phyloP scores from a whole-genome alignment of 352 stramenopile genomes.

The Pythium volutum region DNA sequence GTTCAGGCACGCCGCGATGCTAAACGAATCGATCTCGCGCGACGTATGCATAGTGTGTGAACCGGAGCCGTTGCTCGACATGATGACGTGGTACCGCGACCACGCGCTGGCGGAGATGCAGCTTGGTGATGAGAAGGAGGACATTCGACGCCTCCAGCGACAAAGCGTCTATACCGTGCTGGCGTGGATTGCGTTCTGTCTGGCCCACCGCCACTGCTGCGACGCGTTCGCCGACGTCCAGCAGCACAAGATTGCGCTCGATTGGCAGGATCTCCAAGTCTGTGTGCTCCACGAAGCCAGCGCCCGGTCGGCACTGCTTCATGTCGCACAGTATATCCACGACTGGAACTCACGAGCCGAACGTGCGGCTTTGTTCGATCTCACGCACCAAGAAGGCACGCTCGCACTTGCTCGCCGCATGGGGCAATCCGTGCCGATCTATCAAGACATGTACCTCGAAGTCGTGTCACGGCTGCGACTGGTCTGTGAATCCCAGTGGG shows the following conservation, averaged over 20 bases:
- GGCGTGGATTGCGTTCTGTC: slow-evolving; percentile 8
- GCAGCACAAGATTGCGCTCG: slow-evolving; percentile 15
- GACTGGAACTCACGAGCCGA: not conserved
- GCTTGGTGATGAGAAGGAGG: slow-evolving; percentile 4
- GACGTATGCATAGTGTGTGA: not conserved
- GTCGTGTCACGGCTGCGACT: not conserved
- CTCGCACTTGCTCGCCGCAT: slow-evolving; percentile 9
- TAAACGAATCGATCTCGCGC: not conserved
- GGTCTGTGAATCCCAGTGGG: slow-evolving; percentile 8
- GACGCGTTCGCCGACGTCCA: not conserved
- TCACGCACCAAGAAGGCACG: slow-evolving; percentile 11
- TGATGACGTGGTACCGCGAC: slow-evolving; percentile 2
- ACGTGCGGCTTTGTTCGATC: slow-evolving; percentile 10
- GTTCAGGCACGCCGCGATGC: not conserved
- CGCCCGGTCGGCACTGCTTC: not conserved
- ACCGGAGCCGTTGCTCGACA: not conserved
- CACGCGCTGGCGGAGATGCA: not conserved
- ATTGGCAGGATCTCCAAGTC: slow-evolving; percentile 7
- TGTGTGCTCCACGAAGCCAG: slow-evolving; percentile 9
- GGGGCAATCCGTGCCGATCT: slow-evolving; percentile 5
- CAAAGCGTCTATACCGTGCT: slow-evolving; percentile 15
- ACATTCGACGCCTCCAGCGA: slow-evolving; percentile 9
- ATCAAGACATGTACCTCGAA: slow-evolving; percentile 15
- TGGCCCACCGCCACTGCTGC: not conserved
- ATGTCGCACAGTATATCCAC: slow-evolving; percentile 10